phyloP scores from a whole-genome alignment of 768 basidiomycete species.

The Ephemerocybe angulata region DNA sequence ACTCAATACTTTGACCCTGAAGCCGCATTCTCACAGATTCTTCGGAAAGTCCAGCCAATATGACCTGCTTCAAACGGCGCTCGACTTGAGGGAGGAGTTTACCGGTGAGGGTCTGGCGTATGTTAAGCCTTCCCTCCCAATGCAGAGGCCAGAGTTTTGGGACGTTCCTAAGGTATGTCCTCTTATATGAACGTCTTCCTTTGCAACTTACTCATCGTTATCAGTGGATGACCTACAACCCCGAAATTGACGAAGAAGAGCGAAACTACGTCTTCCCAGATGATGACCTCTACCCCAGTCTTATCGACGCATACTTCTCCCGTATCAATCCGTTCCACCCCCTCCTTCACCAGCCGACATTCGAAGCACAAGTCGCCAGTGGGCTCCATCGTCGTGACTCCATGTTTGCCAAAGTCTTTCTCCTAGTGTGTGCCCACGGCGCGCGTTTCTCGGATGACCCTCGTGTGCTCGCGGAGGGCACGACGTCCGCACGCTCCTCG shows the following conservation, averaged over 20 bases:
- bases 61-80: slow-evolving; percentile 49
- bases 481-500: slow-evolving; percentile 39
- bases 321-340: slow-evolving; percentile 54
- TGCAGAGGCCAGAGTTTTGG: slow-evolving; percentile 50
- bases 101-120: slow-evolving; percentile 33
- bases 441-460: slow-evolving; percentile 58
- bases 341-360: slow-evolving; percentile 70
- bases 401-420: slow-evolving; percentile 47
- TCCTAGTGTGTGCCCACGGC: slow-evolving; percentile 67
- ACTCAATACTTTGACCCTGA: slow-evolving; percentile 34
- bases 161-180: slow-evolving; percentile 39
- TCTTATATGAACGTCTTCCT: background rate
- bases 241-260: slow-evolving; percentile 19
- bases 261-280: slow-evolving; percentile 46
- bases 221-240: slow-evolving; percentile 32
- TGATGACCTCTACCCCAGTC: slow-evolving; percentile 44
- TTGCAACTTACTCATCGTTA: background rate
- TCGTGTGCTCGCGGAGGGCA: slow-evolving; percentile 48
- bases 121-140: slow-evolving; percentile 20
- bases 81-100: slow-evolving; percentile 54
- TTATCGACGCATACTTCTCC: slow-evolving; percentile 68
- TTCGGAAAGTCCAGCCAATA: slow-evolving; percentile 52
- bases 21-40: slow-evolving; percentile 39
- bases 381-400: slow-evolving; percentile 49
- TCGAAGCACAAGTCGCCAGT: slow-evolving; percentile 47